Conservation (phyloP, 2,329 filamentous ascomycete genomes). For the Alternaria sp. region DNA sequence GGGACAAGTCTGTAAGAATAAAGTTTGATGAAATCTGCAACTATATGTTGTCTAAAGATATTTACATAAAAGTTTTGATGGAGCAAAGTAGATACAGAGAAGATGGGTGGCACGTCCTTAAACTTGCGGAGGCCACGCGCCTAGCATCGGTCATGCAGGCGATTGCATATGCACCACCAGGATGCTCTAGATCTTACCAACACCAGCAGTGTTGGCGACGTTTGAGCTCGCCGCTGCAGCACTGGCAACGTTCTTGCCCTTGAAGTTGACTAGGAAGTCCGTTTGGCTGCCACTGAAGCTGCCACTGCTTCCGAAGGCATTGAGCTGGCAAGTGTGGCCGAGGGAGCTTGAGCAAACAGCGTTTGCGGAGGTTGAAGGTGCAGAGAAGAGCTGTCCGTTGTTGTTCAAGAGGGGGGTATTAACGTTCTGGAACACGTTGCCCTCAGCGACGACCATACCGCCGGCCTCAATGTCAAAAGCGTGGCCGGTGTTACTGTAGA, state of each 20-base stretch:
- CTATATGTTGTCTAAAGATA: neutral
- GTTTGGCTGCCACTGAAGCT: conserved; percentile 13
- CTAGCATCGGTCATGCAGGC: neutral
- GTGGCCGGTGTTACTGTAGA: conserved; percentile 22
- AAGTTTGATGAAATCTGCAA: neutral
- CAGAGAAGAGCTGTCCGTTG: conserved; percentile 12
- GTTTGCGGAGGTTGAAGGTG: neutral
- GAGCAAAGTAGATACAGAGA: neutral
- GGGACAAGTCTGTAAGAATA: neutral
- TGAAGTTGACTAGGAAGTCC: conserved; percentile 14
- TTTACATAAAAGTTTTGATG: neutral
- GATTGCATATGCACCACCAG: neutral
- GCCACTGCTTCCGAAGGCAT: conserved; percentile 12
- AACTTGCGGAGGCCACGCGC: neutral
- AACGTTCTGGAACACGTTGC: conserved; percentile 27
- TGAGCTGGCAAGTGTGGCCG: conserved; percentile 16
- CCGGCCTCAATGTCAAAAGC: conserved; percentile 22
- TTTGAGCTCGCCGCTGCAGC: conserved; percentile 7
- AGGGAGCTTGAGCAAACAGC: conserved; percentile 11
- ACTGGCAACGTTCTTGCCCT: conserved; percentile 12
- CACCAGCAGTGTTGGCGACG: conserved; percentile 19
- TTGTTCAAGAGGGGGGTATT: conserved; percentile 8
- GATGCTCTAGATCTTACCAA: conserved; percentile 20
- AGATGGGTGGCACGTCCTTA: neutral
- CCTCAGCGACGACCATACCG: conserved; percentile 19